Evolutionary conservation across 2,329 filamentous ascomycete species (phyloP), one percentile per base, ranked within the genome.

Genomic region (Ophiocordyceps camponoti-rufipedis): DNA sequence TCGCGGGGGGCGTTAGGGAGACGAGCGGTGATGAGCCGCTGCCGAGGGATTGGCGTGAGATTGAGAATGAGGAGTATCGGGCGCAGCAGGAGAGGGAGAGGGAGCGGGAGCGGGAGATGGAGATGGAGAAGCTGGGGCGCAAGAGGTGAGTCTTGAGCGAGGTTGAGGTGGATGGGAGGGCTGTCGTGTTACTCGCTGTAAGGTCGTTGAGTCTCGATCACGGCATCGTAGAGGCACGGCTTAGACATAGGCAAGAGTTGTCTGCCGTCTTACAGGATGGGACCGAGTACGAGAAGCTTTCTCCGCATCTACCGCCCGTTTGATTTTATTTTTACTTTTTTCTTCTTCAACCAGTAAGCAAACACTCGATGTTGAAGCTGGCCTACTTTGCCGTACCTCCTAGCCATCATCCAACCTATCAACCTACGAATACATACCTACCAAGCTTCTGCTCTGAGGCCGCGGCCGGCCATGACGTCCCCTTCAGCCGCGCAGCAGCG

Each of bases 1-100:
- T 83, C 59, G 67, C 68, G 11, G 73, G 75, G 47, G 62, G 67
- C n/a, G 75, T 75, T 50, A 77, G 75, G 62, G 70, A 74, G 61
- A 80, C 78, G 43, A 76, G 74, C 54, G 81, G 80, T 41, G 75
- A 83, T 61, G 81, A 83, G 57, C 70, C 71, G 46, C 69, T 67
- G 45, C 68, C 71, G 32, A 62, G 61, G 52, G 77, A 81, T 57
- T 81, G 77, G 77, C 67, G 77, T 50, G 76, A 80, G 54, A 54
- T 72, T 16, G 77, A 81, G 64, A 80, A 80, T 52, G 74, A 80
- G 55, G 72, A 72, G 57, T 78, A 71, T 55, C 52, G 56, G 12
- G 58, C 63, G 49, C 58, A 62, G 52, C 54, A 58, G 46, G 52
- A 54, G 51, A 51, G 53, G 46, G 51, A 54, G 48, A 47, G 48